A percentile compares a stretch with the other conserved stretches of the same genome.
These are phyloP conservation scores for Ogataea polymorpha DNA, from an alignment of 805 yeast species.

Conservation along the genomic window DNA sequence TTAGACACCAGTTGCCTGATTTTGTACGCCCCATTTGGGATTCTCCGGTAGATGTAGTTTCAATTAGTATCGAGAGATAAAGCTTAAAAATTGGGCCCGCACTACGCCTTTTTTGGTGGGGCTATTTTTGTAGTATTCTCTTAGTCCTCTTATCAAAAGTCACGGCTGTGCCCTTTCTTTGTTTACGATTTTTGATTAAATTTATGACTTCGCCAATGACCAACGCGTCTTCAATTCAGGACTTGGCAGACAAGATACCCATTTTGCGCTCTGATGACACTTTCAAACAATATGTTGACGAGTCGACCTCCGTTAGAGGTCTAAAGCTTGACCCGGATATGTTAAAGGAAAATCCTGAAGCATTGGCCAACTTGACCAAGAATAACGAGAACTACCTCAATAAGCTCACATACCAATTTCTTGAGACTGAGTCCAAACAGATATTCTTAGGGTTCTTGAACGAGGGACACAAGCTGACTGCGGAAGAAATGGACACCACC, in stretches of 20 bases:
- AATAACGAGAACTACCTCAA: slow-evolving; percentile 43
- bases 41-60: too few species aligned
- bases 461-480: slow-evolving; percentile 27
- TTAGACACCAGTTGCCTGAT: too few species aligned
- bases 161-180: slow-evolving; percentile 5
- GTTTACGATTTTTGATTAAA: slow-evolving; percentile 1
- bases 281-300: slow-evolving; percentile 19
- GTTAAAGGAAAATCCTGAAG: slow-evolving; percentile 17
- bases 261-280: slow-evolving; percentile 19
- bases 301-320: slow-evolving; percentile 15
- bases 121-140: too few species aligned
- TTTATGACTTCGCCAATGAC: slow-evolving; percentile 4
- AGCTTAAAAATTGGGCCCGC: too few species aligned
- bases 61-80: too few species aligned
- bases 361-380: slow-evolving; percentile 15
- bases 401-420: slow-evolving; percentile 58
- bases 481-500: slow-evolving; percentile 21
- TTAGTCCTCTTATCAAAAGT: neutral
- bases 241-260: slow-evolving; percentile 17
- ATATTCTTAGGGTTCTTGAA: slow-evolving; percentile 55
- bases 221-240: slow-evolving; percentile 19
- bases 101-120: too few species aligned
- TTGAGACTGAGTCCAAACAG: slow-evolving; percentile 72
- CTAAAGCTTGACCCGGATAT: slow-evolving; percentile 14
- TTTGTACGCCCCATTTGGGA: too few species aligned